Conservation (phyloP, 768 basidiomycete genomes). For the Termitomyces sp. region DNA sequence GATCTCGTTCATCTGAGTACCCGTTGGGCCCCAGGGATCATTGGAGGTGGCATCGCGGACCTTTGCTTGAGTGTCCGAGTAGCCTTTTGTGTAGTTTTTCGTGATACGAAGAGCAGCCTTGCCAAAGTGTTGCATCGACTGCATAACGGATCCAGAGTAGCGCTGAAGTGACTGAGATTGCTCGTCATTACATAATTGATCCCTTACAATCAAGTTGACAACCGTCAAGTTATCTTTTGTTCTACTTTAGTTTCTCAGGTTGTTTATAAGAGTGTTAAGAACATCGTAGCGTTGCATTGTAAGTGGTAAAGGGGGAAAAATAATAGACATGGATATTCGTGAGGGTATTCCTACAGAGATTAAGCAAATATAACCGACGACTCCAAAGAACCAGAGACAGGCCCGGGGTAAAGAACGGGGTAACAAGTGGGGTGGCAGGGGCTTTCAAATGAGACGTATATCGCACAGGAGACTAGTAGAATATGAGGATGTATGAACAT, state of each 20-base stretch:
- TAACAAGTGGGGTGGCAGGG: neutral
- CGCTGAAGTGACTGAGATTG: neutral
- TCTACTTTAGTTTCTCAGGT: neutral
- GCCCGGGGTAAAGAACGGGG: constrained; percentile 6
- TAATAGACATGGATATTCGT: constrained; percentile 15
- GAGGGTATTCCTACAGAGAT: constrained; percentile 21
- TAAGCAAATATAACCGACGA: constrained; percentile 20
- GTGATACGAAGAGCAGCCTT: constrained; percentile 84
- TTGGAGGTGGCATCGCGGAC: constrained; percentile 96
- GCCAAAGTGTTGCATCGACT: constrained; percentile 71
- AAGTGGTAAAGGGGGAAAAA: neutral
- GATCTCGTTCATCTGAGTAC: constrained; percentile 98
- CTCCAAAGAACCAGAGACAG: constrained; percentile 14
- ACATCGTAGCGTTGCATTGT: neutral
- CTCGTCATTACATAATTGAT: constrained; percentile 3
- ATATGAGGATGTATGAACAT: constrained; percentile 5
- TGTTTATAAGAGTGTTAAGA: constrained; percentile 1
- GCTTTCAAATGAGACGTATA: constrained; percentile 9
- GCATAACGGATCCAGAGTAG: neutral
- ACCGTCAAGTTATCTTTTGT: neutral
- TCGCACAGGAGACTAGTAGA: constrained; percentile 4
- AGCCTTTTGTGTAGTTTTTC: constrained; percentile 95
- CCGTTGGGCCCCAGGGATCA: constrained; percentile 97
- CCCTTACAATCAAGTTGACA: neutral
- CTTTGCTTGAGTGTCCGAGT: constrained; percentile 93